Evolutionary conservation across 1,284 basidiomycete genomes (phyloP).

Genomic region (Cryptococcus sp.): DNA sequence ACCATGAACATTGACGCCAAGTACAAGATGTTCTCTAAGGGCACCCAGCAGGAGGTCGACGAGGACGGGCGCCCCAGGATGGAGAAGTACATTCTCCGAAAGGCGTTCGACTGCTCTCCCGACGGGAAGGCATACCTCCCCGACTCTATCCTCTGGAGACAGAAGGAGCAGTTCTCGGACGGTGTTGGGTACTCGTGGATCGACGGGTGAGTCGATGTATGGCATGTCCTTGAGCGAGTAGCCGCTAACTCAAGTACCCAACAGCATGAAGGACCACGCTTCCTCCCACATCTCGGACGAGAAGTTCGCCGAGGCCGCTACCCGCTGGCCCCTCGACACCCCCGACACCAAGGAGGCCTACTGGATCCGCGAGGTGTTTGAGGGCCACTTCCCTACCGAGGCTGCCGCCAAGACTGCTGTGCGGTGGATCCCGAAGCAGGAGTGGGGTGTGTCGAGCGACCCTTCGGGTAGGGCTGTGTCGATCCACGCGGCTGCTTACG

Average conservation of each 20-base stretch:
- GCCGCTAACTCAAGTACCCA: not conserved
- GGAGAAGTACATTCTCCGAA: slow-evolving; percentile 98
- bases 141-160: slow-evolving; percentile 91
- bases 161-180: slow-evolving; percentile 99
- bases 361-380: slow-evolving; percentile 90
- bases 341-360: slow-evolving; percentile 99
- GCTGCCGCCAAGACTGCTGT: slow-evolving; percentile 91
- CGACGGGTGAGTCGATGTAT: slow-evolving; percentile 78
- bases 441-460: slow-evolving; percentile 94
- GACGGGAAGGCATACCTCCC: slow-evolving; percentile 88
- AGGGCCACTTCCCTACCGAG: slow-evolving; percentile 77
- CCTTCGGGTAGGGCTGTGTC: slow-evolving; percentile 92
- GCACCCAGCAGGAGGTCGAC: slow-evolving; percentile 69
- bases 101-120: slow-evolving; percentile 89
- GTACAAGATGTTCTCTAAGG: slow-evolving; percentile 89
- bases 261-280: slow-evolving; percentile 86
- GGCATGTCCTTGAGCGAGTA: slow-evolving; percentile 1
- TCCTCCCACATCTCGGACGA: slow-evolving; percentile 74
- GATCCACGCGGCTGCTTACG: slow-evolving; percentile 92
- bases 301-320: slow-evolving; percentile 66
- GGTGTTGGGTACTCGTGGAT: slow-evolving; percentile 99
- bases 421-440: slow-evolving; percentile 86
- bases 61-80: slow-evolving; percentile 81
- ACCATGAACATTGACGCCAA: slow-evolving; percentile 87
- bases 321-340: slow-evolving; percentile 76